phyloP scores from a whole-genome alignment of 2,329 filamentous ascomycete genomes.

The Teratosphaeriaceae sp. region DNA sequence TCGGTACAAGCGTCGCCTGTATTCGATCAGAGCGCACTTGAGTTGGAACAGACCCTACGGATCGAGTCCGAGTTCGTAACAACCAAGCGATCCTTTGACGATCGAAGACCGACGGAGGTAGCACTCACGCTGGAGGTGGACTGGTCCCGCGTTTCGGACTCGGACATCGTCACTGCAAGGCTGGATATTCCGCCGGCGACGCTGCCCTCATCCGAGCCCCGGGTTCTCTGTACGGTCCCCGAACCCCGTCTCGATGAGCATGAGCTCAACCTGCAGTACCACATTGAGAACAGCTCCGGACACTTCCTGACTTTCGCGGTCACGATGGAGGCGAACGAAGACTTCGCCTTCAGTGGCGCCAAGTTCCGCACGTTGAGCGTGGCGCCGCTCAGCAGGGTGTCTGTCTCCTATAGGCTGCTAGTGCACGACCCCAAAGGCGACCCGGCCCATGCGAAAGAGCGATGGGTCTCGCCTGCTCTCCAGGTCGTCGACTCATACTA shows the following conservation, averaged over 20 bases:
- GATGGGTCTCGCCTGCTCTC: constrained; percentile 66
- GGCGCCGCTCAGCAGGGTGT: constrained; percentile 70
- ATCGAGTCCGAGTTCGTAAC: constrained; percentile 48
- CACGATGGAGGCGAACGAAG: constrained; percentile 83
- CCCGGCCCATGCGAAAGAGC: constrained; percentile 32
- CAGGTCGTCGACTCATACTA: constrained; percentile 86
- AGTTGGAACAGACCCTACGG: constrained; percentile 9
- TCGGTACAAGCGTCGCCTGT: constrained; percentile 18
- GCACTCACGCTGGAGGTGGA: constrained; percentile 68
- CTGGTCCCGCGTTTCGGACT: constrained; percentile 58
- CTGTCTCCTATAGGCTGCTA: constrained; percentile 66
- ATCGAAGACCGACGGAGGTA: constrained; percentile 66
- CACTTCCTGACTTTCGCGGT: constrained; percentile 93
- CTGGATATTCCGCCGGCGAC: constrained; percentile 74
- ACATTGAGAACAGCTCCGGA: constrained; percentile 86
- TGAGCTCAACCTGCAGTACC: constrained; percentile 50
- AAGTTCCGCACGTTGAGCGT: constrained; percentile 77
- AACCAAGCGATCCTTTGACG: constrained; percentile 73
- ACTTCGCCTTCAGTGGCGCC: constrained; percentile 86
- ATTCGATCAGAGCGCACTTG: constrained; percentile 11
- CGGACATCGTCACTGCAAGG: constrained; percentile 48
- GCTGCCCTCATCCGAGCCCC: constrained; percentile 76
- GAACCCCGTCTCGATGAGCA: constrained; percentile 4
- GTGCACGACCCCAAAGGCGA: constrained; percentile 42
- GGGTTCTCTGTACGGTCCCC: constrained; percentile 58